phyloP scores from a whole-genome alignment of 495 filamentous ascomycete genomes.

The Alectoria sarmentosa region DNA sequence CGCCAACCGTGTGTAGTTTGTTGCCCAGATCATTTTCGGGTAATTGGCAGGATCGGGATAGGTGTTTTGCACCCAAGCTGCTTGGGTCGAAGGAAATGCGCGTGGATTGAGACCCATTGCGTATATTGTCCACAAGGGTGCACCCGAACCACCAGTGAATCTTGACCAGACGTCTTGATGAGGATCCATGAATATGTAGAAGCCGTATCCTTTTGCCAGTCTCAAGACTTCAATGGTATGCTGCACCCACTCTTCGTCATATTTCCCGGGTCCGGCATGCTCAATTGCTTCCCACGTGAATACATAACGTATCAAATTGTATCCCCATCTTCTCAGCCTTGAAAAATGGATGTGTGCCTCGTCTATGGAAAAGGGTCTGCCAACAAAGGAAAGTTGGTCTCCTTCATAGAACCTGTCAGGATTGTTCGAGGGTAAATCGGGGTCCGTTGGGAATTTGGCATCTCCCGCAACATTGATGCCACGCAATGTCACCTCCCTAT shows the following conservation, averaged over 20 bases:
- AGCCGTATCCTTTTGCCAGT: conserved; percentile 80
- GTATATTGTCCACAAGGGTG: conserved; percentile 96
- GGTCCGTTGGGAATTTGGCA: conserved; percentile 64
- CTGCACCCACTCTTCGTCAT: conserved; percentile 90
- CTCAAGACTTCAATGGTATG: conserved; percentile 82
- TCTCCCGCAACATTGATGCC: conserved; percentile 66
- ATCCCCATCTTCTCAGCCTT: conserved; percentile 79
- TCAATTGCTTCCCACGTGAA: conserved; percentile 99
- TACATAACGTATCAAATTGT: conserved; percentile 92
- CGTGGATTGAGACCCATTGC: conserved; percentile 84
- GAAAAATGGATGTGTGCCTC: conserved; percentile 85
- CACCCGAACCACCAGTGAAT: conserved; percentile 88
- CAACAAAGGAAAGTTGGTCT: conserved; percentile 85
- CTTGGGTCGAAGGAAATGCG: conserved; percentile 78
- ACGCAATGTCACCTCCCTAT: conserved; percentile 60
- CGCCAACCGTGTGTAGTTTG: conserved; percentile 84
- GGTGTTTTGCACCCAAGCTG: conserved; percentile 90
- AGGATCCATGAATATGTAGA: conserved; percentile 96
- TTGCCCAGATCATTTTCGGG: conserved; percentile 99
- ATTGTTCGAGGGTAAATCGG: conserved; percentile 74
- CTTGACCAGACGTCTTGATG: conserved; percentile 98
- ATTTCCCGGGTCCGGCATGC: conserved; percentile 82
- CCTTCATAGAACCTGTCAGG: conserved; percentile 81
- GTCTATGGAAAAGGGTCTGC: conserved; percentile 71
- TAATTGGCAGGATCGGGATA: conserved; percentile 81